Evolutionary conservation across 768 basidiomycete genomes (phyloP).

Genomic region (Kondoa malvinella): DNA sequence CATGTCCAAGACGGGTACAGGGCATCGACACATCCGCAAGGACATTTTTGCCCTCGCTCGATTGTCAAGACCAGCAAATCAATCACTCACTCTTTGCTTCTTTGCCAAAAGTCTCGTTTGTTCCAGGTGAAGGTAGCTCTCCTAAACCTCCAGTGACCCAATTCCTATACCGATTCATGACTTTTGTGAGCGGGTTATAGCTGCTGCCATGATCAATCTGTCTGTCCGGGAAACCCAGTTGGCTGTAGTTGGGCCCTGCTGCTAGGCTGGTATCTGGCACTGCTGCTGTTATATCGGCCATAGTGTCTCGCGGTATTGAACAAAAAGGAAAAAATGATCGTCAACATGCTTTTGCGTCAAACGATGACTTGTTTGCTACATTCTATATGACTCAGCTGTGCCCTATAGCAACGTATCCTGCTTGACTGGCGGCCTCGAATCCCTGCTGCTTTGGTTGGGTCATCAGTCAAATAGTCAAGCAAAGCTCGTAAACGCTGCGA

Average conservation of each 20-base stretch:
- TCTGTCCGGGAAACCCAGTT: neutral
- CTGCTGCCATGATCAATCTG: neutral
- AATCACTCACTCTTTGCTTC: slow-evolving; percentile 15
- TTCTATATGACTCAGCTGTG: no score
- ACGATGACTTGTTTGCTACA: no score
- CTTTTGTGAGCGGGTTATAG: neutral
- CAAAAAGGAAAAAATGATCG: no score
- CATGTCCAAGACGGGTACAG: neutral
- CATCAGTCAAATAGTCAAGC: no score
- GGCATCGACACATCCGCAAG: neutral
- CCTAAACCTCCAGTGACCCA: neutral
- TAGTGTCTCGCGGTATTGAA: neutral
- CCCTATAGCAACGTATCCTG: no score
- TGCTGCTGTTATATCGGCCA: neutral
- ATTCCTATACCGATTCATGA: neutral
- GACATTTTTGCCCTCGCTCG: neutral
- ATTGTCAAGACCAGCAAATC: neutral
- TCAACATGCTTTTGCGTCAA: no score
- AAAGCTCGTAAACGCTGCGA: no score
- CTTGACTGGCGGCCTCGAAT: no score
- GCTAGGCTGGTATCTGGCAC: neutral
- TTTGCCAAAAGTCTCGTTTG: slow-evolving; percentile 13
- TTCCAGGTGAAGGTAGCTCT: slow-evolving; percentile 14
- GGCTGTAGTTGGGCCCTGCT: neutral
- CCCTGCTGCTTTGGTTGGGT: no score